phyloP scores from a whole-genome alignment of 352 stramenopile species.

The Phytopythium vexans region DNA sequence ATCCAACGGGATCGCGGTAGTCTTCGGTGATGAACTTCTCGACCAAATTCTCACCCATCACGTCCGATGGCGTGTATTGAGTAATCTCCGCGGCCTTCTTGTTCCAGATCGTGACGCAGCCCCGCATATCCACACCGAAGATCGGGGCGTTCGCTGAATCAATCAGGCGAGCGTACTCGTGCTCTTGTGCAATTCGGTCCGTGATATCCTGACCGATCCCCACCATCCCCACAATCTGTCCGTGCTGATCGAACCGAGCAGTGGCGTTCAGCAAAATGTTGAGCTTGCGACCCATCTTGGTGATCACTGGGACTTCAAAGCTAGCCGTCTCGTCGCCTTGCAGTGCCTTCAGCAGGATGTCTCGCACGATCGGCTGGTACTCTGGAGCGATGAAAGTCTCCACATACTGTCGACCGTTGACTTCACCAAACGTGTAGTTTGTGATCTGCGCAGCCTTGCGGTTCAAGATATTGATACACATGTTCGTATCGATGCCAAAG shows the following conservation, averaged over 20 bases:
- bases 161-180: constrained; percentile 59
- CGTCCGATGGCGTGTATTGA: constrained; percentile 60
- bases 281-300: constrained; percentile 46
- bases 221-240: constrained; percentile 61
- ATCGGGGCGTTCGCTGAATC: constrained; percentile 83
- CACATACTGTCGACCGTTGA: constrained; percentile 82
- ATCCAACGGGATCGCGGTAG: constrained; percentile 44
- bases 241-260: constrained; percentile 61
- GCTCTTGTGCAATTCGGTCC: constrained; percentile 51
- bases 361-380: constrained; percentile 59
- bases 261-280: constrained; percentile 57
- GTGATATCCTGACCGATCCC: constrained; percentile 79
- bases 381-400: constrained; percentile 83
- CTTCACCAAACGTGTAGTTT: constrained; percentile 83
- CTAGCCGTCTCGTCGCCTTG: constrained; percentile 78
- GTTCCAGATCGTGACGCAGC: constrained; percentile 72
- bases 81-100: constrained; percentile 68
- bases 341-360: constrained; percentile 72
- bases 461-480: constrained; percentile 89
- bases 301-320: constrained; percentile 89
- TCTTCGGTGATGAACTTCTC: constrained; percentile 58
- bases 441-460: constrained; percentile 87
- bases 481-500: constrained; percentile 57
- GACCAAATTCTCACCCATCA: constrained; percentile 57
- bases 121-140: constrained; percentile 76